Evolutionary conservation across 2,329 filamentous ascomycete genomes (phyloP), one percentile per base, ranked within the genome.

Genomic region (Lachnellula arida): DNA sequence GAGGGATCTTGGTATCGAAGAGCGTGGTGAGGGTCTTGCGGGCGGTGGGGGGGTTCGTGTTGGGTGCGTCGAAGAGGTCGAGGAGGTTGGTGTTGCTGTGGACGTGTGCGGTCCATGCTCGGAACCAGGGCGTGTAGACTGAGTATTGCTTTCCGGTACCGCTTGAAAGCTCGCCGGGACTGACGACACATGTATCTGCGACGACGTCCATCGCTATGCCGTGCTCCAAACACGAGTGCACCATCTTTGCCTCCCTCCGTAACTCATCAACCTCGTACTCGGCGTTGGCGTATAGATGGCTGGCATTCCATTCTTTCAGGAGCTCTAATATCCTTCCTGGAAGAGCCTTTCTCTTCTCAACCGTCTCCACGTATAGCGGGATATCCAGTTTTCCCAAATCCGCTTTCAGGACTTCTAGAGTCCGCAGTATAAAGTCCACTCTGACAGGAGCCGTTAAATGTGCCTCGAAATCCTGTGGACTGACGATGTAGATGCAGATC

Each of bases 231-330:
- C 87, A 81, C 42, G 77, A 70, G 28, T 75, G 78, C 1, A 89
- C 78, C 65, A 96, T 73, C 28, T 76, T 76, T 1, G 85, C 83
- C 65, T 97, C 92, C 5, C 91, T 79, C 44, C 91, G 78, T 56
- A 96, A 73, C 73, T 96, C 92, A 67, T 97, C 92, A 0, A 95
- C 90, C 70, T 96, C 92, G 66, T 96, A 96, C 69, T 96, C 91
- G 55, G 91, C 83, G 67, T 96, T 96, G 48, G 88, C 85, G 65
- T 85, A 95, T 2, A 96, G 62, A 65, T 94, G 88, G 49, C 78
- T 86, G 0, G 83, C 87, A 0, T 81, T 82, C 91, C 90, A 96
- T 58, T 83, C 75, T 32, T 82, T 74, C 69, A 88, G 81, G 42
- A 92, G 74, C 51, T 85, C 79, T 2, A 88, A 63, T 9, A 96